These are phyloP conservation scores for Colletotrichum gloeosporioides DNA, from an alignment of 2,329 filamentous ascomycete genomes.

Conservation along the genomic window DNA sequence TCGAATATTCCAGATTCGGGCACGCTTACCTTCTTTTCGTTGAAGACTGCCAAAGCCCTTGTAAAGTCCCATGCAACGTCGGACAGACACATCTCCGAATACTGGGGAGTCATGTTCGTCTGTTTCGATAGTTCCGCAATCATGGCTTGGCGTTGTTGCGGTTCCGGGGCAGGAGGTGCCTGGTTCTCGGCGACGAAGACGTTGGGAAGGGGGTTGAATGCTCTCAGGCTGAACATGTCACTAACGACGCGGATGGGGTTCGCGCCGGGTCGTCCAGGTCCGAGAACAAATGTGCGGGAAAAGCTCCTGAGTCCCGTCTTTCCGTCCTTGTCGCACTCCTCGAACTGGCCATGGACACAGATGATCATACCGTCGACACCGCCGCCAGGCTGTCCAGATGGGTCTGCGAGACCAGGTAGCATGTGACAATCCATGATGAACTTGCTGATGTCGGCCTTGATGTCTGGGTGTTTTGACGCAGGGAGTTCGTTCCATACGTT, in stretches of 20 bases:
- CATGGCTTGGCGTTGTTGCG: conserved; percentile 65
- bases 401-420: conserved; percentile 74
- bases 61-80: conserved; percentile 83
- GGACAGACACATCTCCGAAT: conserved; percentile 80
- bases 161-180: conserved; percentile 35
- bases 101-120: conserved; percentile 81
- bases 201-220: conserved; percentile 60
- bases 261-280: conserved; percentile 70
- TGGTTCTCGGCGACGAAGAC: conserved; percentile 36
- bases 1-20: background rate
- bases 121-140: conserved; percentile 76
- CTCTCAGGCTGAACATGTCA: conserved; percentile 78
- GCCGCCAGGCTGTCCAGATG: conserved; percentile 60
- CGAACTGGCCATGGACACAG: conserved; percentile 82
- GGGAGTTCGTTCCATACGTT: conserved; percentile 75
- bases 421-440: conserved; percentile 86
- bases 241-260: conserved; percentile 76
- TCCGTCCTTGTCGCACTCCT: conserved; percentile 69
- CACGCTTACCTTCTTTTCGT: conserved; percentile 71
- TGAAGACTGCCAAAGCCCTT: conserved; percentile 76
- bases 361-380: conserved; percentile 82
- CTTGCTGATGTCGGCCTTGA: conserved; percentile 69
- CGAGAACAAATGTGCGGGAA: conserved; percentile 80
- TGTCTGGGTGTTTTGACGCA: conserved; percentile 74
- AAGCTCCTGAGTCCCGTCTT: conserved; percentile 76